Percentiles rank a stretch among this genome's conserved stretches.
phyloP scores from a whole-genome alignment of 2,329 filamentous ascomycete genomes.

The Microdochium nivale region DNA sequence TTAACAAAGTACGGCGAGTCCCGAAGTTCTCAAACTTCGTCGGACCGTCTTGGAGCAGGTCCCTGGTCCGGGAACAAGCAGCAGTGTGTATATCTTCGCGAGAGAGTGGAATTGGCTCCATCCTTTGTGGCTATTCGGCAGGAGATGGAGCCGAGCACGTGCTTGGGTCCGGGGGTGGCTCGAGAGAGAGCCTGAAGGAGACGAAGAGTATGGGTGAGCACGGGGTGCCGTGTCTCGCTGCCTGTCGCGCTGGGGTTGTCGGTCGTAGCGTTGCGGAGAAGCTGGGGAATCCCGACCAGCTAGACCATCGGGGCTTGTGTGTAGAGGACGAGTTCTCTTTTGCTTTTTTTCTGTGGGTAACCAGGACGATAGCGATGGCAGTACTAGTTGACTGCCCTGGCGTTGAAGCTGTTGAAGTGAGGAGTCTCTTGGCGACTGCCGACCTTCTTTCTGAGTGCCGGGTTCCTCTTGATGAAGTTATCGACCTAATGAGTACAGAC shows the following conservation, averaged over 20 bases:
- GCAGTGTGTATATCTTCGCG: not conserved
- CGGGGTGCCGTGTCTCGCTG: not conserved
- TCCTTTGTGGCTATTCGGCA: no score
- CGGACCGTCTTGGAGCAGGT: not conserved
- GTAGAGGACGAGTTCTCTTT: not conserved
- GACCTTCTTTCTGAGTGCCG: no score
- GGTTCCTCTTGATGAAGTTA: no score
- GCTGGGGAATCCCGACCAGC: not conserved
- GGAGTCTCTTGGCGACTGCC: no score
- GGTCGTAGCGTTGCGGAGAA: not conserved
- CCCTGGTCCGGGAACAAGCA: not conserved
- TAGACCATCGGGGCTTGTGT: not conserved
- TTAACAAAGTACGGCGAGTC: not conserved
- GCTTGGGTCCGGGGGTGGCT: not conserved
- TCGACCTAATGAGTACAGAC: no score
- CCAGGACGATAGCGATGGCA: not conserved
- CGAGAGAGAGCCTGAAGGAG: not conserved
- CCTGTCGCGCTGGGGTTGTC: not conserved
- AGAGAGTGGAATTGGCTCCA: not conserved
- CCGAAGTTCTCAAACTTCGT: not conserved
- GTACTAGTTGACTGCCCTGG: not conserved
- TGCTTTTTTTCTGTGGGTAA: not conserved
- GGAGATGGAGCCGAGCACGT: no score
- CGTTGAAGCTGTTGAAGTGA: no score
- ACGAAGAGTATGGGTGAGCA: not conserved